Conservation (phyloP, 2,329 filamentous ascomycete genomes). For the Arthrobotrys entomopaga region DNA sequence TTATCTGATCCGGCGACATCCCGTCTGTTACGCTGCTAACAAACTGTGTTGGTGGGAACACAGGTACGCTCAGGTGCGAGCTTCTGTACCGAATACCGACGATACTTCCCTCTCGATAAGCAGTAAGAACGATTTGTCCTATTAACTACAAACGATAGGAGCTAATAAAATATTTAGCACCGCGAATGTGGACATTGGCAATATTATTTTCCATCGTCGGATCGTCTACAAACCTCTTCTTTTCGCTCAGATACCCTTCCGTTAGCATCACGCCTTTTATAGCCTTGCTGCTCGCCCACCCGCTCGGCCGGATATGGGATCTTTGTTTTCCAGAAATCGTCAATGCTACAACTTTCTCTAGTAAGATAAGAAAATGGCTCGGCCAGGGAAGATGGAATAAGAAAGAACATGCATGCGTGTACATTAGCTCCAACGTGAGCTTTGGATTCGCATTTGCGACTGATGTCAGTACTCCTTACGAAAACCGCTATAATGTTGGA, state of each 20-base stretch:
- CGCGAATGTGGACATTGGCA: slow-evolving; percentile 87
- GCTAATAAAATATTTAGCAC: slow-evolving; percentile 63
- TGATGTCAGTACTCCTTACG: slow-evolving; percentile 67
- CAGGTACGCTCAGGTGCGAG: slow-evolving; percentile 78
- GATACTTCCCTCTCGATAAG: slow-evolving; percentile 82
- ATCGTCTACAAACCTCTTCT: slow-evolving; percentile 86
- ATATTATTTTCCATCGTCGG: slow-evolving; percentile 81
- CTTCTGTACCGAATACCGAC: slow-evolving; percentile 80
- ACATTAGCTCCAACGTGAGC: slow-evolving; percentile 88
- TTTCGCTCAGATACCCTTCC: slow-evolving; percentile 88
- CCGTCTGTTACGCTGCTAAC: slow-evolving; percentile 48
- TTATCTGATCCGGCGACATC: slow-evolving; percentile 47
- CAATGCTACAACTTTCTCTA: slow-evolving; percentile 56
- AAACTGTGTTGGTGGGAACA: slow-evolving; percentile 54
- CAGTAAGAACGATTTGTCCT: slow-evolving; percentile 62
- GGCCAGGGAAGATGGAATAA: slow-evolving; percentile 85
- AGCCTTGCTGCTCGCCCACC: slow-evolving; percentile 83
- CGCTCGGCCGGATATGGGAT: slow-evolving; percentile 83
- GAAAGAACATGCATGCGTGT: slow-evolving; percentile 88
- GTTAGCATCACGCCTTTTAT: slow-evolving; percentile 90
- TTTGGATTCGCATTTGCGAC: slow-evolving; percentile 91
- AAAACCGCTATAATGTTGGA: too few species aligned
- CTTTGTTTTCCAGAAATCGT: slow-evolving; percentile 66
- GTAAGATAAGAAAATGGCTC: slow-evolving; percentile 75
- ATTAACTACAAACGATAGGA: background rate